Conservation (phyloP, 2,329 filamentous ascomycete genomes). For the Paracorniculantispora psalliotae region DNA sequence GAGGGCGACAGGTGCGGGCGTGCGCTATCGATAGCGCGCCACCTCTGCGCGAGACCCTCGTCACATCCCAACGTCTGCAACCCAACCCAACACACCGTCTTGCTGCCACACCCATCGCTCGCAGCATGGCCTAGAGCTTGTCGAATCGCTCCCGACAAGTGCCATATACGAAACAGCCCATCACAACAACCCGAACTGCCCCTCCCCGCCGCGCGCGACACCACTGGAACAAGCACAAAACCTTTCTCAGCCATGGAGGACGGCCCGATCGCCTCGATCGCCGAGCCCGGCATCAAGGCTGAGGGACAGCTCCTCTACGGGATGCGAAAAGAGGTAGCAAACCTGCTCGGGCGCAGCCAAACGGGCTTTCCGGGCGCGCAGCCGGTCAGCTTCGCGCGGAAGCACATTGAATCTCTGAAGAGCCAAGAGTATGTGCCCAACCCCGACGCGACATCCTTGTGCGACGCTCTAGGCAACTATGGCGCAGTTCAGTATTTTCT, state of each 20-base stretch:
- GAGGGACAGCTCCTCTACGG: conserved; percentile 52
- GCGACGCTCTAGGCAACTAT: background rate
- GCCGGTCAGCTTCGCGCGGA: conserved; percentile 82
- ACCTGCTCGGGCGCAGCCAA: conserved; percentile 65
- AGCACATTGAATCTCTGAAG: conserved; percentile 78
- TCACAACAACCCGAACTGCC: background rate
- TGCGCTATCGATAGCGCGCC: background rate
- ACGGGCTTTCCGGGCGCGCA: conserved; percentile 82
- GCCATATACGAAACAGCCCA: background rate
- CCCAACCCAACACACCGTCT: background rate
- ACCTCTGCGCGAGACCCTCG: background rate
- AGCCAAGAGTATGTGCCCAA: conserved; percentile 56
- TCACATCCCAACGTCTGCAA: background rate
- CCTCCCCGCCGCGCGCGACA: background rate
- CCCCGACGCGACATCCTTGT: background rate
- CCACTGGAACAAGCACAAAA: background rate
- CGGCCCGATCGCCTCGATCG: conserved; percentile 45
- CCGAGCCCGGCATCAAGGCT: conserved; percentile 61
- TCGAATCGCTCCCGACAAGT: background rate
- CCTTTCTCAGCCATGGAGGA: conserved; percentile 19
- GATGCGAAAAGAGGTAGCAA: conserved; percentile 69
- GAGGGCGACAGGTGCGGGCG: background rate
- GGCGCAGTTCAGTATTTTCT: too few species aligned
- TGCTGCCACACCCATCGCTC: background rate
- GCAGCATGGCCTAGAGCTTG: background rate